Evolutionary conservation across 345 rosid genomes (phyloP).

Genomic region (Garcia nutans): DNA sequence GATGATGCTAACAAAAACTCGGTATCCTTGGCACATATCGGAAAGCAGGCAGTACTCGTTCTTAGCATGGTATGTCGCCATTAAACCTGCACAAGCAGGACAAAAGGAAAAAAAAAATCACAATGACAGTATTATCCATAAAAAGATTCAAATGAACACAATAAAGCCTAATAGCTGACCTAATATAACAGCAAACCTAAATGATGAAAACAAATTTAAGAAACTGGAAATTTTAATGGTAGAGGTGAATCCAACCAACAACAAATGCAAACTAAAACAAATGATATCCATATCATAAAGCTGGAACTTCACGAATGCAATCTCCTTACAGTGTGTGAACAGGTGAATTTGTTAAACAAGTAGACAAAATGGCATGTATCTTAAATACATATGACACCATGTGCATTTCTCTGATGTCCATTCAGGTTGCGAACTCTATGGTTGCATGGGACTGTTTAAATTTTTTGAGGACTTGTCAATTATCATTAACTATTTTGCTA

Average conservation of each 20-base stretch:
- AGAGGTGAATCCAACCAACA: neutral
- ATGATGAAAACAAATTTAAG: neutral
- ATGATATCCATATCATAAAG: no score
- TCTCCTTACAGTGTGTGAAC: neutral
- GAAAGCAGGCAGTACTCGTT: constrained; percentile 89
- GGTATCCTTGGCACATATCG: constrained; percentile 92
- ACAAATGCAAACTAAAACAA: no score
- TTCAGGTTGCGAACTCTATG: no score
- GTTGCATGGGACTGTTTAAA: no score
- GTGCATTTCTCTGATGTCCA: neutral
- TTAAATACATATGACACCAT: neutral
- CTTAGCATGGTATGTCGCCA: constrained; percentile 94
- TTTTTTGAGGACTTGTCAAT: no score
- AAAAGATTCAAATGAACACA: neutral
- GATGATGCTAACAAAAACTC: constrained; percentile 69
- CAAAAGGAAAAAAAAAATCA: neutral
- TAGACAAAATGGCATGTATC: neutral
- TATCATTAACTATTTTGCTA: no score
- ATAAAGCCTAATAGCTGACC: neutral
- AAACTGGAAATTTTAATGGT: neutral
- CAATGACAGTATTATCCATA: neutral
- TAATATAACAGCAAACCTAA: neutral
- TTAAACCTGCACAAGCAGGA: constrained; percentile 58
- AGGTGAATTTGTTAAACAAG: neutral
- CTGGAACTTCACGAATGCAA: no score